These are phyloP conservation scores for Quercus rubra DNA, from an alignment of 306 rosid genomes.

Conservation along the genomic window DNA sequence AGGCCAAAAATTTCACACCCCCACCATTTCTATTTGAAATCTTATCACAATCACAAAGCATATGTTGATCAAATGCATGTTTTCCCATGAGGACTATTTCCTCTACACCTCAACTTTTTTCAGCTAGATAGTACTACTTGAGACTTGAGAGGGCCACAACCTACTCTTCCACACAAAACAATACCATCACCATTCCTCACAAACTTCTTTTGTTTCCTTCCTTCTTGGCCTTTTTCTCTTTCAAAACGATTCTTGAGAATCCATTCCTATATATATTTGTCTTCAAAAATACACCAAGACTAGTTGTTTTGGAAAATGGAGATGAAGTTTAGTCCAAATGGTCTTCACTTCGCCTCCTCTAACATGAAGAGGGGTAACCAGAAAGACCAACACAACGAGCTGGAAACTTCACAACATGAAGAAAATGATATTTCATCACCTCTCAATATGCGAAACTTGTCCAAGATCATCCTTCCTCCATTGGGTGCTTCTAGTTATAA, in stretches of 20 bases:
- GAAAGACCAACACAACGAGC: constrained; percentile 9
- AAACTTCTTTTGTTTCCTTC: not conserved
- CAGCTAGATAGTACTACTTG: too few relatives aligned
- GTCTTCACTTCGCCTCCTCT: constrained; percentile 22
- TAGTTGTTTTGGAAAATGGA: constrained; percentile 31
- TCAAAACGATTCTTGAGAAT: not conserved
- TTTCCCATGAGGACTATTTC: not conserved
- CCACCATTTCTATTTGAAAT: constrained; percentile 21
- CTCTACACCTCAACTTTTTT: not conserved
- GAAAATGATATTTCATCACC: constrained; percentile 30
- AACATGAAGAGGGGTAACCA: constrained; percentile 16
- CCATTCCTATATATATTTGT: not conserved
- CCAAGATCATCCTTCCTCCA: constrained; percentile 92
- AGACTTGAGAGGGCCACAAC: not conserved
- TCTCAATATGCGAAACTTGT: constrained; percentile 49
- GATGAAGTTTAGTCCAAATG: constrained; percentile 21
- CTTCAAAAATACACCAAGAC: not conserved
- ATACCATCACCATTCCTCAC: not conserved
- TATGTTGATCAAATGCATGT: not conserved
- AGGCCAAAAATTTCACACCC: constrained; percentile 9
- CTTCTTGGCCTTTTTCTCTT: constrained; percentile 11
- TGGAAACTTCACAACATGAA: constrained; percentile 9
- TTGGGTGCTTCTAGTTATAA: constrained; percentile 64
- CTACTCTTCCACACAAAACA: constrained; percentile 10
- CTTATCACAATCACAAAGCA: constrained; percentile 4